Evolutionary conservation across 805 yeast species (phyloP).

Genomic region (Metschnikowia lunata): DNA sequence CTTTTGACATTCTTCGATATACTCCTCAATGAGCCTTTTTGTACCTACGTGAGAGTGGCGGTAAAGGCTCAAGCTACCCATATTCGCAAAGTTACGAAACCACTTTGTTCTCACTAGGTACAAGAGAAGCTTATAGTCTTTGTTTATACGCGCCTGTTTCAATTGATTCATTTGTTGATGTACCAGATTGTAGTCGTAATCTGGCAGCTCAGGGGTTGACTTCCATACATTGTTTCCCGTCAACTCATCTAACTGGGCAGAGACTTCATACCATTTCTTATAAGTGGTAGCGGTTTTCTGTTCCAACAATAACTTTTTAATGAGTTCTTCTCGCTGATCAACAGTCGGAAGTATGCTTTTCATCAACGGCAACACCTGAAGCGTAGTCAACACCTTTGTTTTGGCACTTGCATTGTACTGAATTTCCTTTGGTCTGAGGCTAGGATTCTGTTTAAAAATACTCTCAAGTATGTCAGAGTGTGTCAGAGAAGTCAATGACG

Average conservation of each 20-base stretch:
- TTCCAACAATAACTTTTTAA: conserved; percentile 23
- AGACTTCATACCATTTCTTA: conserved; percentile 63
- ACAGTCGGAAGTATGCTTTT: conserved; percentile 10
- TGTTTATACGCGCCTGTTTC: conserved; percentile 50
- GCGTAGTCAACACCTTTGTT: conserved; percentile 9
- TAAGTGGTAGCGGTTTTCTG: conserved; percentile 40
- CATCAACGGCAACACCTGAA: conserved; percentile 11
- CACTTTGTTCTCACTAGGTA: conserved; percentile 81
- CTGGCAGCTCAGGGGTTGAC: conserved; percentile 48
- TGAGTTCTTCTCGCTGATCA: conserved; percentile 14
- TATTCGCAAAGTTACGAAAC: conserved; percentile 80
- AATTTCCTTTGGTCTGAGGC: conserved; percentile 7
- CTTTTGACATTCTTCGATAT: conserved; percentile 67
- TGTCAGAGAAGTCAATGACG: conserved; percentile 4
- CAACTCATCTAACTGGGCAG: conserved; percentile 59
- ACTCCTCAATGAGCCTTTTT: conserved; percentile 75
- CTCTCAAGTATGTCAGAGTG: conserved; percentile 16
- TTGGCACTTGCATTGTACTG: conserved; percentile 8
- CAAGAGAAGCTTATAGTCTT: conserved; percentile 58
- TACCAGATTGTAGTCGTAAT: conserved; percentile 71
- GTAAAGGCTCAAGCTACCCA: conserved; percentile 77
- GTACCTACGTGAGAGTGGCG: conserved; percentile 83
- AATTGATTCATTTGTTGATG: conserved; percentile 50
- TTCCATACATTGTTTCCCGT: conserved; percentile 75
- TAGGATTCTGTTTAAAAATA: conserved; percentile 13